Conservation (phyloP, 176 grass and related monocot genomes). For the Pontederia crassipes region DNA sequence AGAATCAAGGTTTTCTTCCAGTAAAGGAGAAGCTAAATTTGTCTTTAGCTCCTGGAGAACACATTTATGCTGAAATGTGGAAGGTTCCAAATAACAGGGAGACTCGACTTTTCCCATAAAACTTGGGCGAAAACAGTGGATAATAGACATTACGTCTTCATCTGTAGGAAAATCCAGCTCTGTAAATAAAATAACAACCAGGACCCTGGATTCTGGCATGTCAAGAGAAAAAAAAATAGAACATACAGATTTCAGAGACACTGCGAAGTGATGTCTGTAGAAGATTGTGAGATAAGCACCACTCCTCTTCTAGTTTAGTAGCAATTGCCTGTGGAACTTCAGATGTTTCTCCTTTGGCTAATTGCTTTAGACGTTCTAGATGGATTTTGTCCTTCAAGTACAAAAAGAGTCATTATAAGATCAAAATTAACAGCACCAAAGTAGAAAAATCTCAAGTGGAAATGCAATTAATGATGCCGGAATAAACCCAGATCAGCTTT, state of each 20-base stretch:
- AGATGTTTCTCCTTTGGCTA: slow-evolving; percentile 25
- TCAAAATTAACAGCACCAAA: background rate
- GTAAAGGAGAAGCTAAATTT: slow-evolving; percentile 28
- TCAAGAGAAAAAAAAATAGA: background rate
- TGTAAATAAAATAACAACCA: slow-evolving; percentile 20
- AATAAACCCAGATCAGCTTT: background rate
- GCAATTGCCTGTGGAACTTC: slow-evolving; percentile 21
- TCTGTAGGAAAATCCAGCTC: slow-evolving; percentile 29
- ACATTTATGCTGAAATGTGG: slow-evolving; percentile 52
- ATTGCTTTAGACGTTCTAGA: slow-evolving; percentile 51
- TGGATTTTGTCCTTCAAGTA: slow-evolving; percentile 53
- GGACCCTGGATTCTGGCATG: slow-evolving; percentile 14
- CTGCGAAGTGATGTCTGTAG: slow-evolving; percentile 46
- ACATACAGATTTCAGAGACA: slow-evolving; percentile 92
- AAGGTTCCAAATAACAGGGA: slow-evolving; percentile 54
- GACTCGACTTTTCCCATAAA: slow-evolving; percentile 49
- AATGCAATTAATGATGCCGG: background rate
- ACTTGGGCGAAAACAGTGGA: slow-evolving; percentile 57
- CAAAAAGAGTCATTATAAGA: background rate
- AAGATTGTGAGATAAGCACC: slow-evolving; percentile 78
- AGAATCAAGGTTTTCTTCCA: slow-evolving; percentile 30
- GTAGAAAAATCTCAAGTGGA: background rate
- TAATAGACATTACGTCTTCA: slow-evolving; percentile 50
- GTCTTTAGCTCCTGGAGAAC: slow-evolving; percentile 15
- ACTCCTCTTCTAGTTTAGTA: slow-evolving; percentile 68